A percentile compares a stretch with the other conserved stretches of the same genome.
Conservation (phyloP, 2,329 filamentous ascomycete genomes). For the Trichoderma breve region DNA sequence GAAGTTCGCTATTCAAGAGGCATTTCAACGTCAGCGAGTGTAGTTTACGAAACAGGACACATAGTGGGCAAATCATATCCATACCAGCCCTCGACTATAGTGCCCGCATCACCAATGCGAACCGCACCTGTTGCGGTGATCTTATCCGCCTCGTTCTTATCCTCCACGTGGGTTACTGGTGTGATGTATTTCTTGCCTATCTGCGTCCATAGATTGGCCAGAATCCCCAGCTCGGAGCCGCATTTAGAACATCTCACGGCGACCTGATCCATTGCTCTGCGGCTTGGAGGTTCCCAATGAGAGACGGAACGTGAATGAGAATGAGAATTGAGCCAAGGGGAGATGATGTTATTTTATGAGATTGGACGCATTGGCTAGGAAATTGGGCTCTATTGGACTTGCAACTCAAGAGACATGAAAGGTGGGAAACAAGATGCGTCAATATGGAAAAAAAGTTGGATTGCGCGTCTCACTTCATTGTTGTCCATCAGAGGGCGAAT, state of each 20-base stretch:
- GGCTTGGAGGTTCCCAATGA: not conserved
- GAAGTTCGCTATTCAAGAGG: slow-evolving; percentile 32
- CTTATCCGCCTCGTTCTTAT: not conserved
- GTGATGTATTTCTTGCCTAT: slow-evolving; percentile 42
- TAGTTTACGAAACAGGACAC: not conserved
- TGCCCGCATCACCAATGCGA: slow-evolving; percentile 34
- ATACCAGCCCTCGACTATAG: slow-evolving; percentile 32
- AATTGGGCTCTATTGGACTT: not conserved
- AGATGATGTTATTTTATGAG: not conserved
- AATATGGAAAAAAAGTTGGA: not conserved
- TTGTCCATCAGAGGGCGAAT: not conserved
- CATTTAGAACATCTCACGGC: slow-evolving; percentile 37
- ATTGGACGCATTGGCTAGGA: not conserved
- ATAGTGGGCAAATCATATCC: not conserved
- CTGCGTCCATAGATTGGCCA: slow-evolving; percentile 41
- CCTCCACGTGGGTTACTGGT: slow-evolving; percentile 31
- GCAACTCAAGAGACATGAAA: not conserved
- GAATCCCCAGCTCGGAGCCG: slow-evolving; percentile 31
- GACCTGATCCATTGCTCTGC: slow-evolving; percentile 35
- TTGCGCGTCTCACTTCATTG: not conserved
- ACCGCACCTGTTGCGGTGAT: slow-evolving; percentile 26
- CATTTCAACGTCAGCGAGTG: not conserved
- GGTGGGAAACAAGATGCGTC: not conserved
- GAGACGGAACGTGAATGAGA: not conserved
- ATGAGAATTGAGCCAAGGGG: not conserved